Evolutionary conservation across 495 filamentous ascomycete species (phyloP), one percentile per base, ranked within the genome.

Genomic region (Aspergillus kassunensis): DNA sequence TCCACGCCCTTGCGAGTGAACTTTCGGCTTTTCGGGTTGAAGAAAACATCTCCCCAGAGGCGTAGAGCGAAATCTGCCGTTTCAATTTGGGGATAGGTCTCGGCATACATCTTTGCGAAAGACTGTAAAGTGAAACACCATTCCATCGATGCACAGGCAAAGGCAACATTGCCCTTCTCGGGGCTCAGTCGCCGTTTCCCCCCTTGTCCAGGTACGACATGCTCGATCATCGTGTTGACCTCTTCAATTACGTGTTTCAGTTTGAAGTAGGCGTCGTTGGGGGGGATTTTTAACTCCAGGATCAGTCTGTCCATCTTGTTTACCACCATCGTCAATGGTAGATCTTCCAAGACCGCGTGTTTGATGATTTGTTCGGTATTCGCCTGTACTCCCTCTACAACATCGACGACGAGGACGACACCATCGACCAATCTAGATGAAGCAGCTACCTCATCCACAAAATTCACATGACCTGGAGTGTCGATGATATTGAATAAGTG

Each of bases 251-350:
- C 91, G 69, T 97, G 92, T 62, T 97, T 97, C 44, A 98, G 68
- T 72, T 98, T 98, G 80, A 96, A 97, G 67, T 97, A 98, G 20
- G 93, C 93, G 64, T 98, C 93, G 54, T 84, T 88, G 4, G 95
- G 95, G 1, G 95, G 95, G 13, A 98, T 79, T 67, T 96, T 95
- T 46, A 98, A 80, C 67, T 98, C 93, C 29, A 98, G 72, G 48
- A 98, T 95, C 49, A 98, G 72, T 33, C 93, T 83, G 57, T 98
- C 93, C 83, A 98, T 86, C 69, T 98, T 98, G 75, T 97, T 98
- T 68, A 98, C 79, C 44, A 97, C 83, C 56, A 98, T 68, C 2
- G 88, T 90, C 58, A 98, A 73, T 0, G 93, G 92, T 10, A 97
- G 76, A 60, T 89, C 90, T 65, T 96, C 89, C 42, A 96, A 76